Percentiles rank a stretch among this genome's conserved stretches.
Evolutionary conservation across 768 basidiomycete species (phyloP).

Genomic region (Calvatia gigantea): DNA sequence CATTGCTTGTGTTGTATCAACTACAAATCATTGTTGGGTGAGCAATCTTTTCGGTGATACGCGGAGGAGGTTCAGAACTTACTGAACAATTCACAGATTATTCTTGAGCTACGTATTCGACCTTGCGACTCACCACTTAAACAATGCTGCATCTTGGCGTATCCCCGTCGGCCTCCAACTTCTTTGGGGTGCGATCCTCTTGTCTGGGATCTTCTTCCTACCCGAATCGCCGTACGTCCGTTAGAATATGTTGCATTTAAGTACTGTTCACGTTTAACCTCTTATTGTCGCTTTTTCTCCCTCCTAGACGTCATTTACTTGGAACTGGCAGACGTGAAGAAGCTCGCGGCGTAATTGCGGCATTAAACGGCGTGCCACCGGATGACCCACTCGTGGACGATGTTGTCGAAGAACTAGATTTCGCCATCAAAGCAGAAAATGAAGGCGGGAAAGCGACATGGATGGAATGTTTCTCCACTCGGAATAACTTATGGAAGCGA

Average conservation of each 20-base stretch:
- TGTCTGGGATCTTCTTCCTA: slow-evolving; percentile 70
- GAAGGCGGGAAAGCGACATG: slow-evolving; percentile 79
- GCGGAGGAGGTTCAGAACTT: background rate
- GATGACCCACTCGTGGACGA: slow-evolving; percentile 60
- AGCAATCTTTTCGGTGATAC: slow-evolving; percentile 13
- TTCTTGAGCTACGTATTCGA: slow-evolving; percentile 73
- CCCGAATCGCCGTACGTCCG: slow-evolving; percentile 70
- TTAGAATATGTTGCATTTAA: background rate
- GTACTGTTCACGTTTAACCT: background rate
- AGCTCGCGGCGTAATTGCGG: slow-evolving; percentile 61
- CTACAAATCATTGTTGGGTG: slow-evolving; percentile 74
- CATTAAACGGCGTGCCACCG: slow-evolving; percentile 58
- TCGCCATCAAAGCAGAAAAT: slow-evolving; percentile 68
- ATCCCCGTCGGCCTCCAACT: slow-evolving; percentile 75
- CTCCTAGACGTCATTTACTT: slow-evolving; percentile 63
- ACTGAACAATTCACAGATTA: slow-evolving; percentile 36
- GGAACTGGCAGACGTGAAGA: slow-evolving; percentile 49
- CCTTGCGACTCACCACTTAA: slow-evolving; percentile 55
- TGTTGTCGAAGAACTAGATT: slow-evolving; percentile 59
- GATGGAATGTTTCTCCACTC: slow-evolving; percentile 71
- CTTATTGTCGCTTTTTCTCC: background rate
- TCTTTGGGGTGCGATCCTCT: slow-evolving; percentile 61
- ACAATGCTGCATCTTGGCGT: slow-evolving; percentile 65
- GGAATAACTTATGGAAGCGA: slow-evolving; percentile 68
- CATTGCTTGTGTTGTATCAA: slow-evolving; percentile 70